phyloP scores from a whole-genome alignment of 768 basidiomycete species.

The Lanmaoa pseudosensibilis region DNA sequence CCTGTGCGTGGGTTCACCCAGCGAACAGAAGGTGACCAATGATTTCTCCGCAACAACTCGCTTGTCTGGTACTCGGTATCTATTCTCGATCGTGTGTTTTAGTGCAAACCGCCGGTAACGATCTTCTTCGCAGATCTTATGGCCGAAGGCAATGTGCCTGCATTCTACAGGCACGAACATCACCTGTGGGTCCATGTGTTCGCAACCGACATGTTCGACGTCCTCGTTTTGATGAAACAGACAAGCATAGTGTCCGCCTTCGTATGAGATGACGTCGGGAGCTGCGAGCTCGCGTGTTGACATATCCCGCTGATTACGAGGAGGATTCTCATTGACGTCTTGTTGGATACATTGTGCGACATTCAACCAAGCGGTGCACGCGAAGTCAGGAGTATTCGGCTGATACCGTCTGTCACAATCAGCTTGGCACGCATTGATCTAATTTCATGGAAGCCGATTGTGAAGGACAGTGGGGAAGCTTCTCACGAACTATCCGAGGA shows the following conservation, averaged over 20 bases:
- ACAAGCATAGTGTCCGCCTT: constrained; percentile 1
- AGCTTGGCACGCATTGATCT: constrained; percentile 12
- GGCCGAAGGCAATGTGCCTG: constrained; percentile 19
- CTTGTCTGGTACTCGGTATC: constrained; percentile 3
- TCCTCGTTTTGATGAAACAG: constrained; percentile 26
- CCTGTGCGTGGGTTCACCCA: constrained; percentile 6
- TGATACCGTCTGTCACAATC: constrained; percentile 4
- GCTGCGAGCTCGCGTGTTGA: background rate
- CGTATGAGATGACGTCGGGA: constrained; percentile 2
- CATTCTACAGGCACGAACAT: constrained; percentile 10
- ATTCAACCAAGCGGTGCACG: background rate
- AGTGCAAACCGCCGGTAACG: constrained; percentile 12
- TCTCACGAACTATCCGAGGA: constrained; percentile 9
- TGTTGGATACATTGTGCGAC: constrained; percentile 6
- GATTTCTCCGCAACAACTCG: constrained; percentile 1
- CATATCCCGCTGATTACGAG: background rate
- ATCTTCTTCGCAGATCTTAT: constrained; percentile 20
- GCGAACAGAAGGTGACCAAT: constrained; percentile 2
- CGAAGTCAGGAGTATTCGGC: background rate
- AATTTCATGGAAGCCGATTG: constrained; percentile 4
- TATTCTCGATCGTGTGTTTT: constrained; percentile 10
- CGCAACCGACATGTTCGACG: constrained; percentile 7
- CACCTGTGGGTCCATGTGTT: constrained; percentile 14
- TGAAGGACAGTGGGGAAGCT: constrained; percentile 9
- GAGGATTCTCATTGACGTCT: background rate